phyloP scores from a whole-genome alignment of 1,139 yeast species.

The Suhomyces maxii region DNA sequence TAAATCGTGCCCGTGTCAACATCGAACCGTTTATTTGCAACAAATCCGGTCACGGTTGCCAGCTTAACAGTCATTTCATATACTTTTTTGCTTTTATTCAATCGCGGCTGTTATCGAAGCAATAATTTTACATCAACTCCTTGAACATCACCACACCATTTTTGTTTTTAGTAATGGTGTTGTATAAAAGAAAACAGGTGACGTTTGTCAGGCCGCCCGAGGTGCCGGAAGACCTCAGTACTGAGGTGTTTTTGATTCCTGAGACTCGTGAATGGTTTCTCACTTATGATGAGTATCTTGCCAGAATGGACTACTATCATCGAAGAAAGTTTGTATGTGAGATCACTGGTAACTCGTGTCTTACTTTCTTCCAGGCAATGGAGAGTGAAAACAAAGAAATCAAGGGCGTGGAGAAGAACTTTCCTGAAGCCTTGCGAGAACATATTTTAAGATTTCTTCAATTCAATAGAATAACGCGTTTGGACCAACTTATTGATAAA shows the following conservation, averaged over 20 bases:
- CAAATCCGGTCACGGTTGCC: too few species aligned
- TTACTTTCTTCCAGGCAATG: slow-evolving; percentile 86
- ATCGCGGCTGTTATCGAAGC: too few species aligned
- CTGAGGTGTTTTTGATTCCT: slow-evolving; percentile 74
- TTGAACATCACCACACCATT: not conserved
- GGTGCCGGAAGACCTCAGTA: slow-evolving; percentile 51
- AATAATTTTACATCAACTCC: not conserved
- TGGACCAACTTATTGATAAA: slow-evolving; percentile 85
- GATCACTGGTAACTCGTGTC: slow-evolving; percentile 89
- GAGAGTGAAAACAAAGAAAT: slow-evolving; percentile 72
- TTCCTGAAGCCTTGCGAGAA: slow-evolving; percentile 89
- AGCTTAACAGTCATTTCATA: too few species aligned
- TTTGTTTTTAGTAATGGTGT: slow-evolving; percentile 46
- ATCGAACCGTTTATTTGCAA: too few species aligned
- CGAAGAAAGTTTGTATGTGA: slow-evolving; percentile 89
- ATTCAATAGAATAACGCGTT: slow-evolving; percentile 77
- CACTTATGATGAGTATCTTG: slow-evolving; percentile 71
- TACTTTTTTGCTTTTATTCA: too few species aligned
- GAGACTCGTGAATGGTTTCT: slow-evolving; percentile 87
- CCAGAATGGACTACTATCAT: slow-evolving; percentile 67
- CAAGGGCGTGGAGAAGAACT: slow-evolving; percentile 70
- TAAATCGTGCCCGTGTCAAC: too few species aligned
- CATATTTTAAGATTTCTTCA: slow-evolving; percentile 85
- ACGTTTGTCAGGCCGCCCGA: slow-evolving; percentile 55
- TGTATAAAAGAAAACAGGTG: slow-evolving; percentile 72